Evolutionary conservation across 2,329 filamentous ascomycete genomes (phyloP), one percentile per base, ranked within the genome.

Genomic region (Zymoseptoria crescenta): DNA sequence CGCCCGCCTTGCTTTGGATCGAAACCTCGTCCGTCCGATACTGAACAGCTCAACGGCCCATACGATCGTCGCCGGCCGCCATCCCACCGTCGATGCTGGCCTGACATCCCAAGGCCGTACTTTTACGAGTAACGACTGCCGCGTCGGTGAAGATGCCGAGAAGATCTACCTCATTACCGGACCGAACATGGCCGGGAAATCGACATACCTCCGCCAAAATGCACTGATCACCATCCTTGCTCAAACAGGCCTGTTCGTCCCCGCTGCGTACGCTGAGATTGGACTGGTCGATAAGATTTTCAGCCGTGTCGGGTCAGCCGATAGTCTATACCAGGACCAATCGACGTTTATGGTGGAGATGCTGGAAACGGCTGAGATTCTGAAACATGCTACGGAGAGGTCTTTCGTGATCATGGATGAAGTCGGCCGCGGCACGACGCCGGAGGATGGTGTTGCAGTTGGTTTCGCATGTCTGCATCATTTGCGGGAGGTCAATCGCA

Each of bases 271-370:
- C 72, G 93, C 91, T 3, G 85, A 90, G 67, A 81, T 99, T 27
- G 92, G 93, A 1, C 80, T 99, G 50, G 91, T 96, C n/a, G 94
- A 99, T 75, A 91, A 93, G 68, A 87, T 99, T 56, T 97, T 96
- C 77, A 94, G 88, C 70, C 89, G 94, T 2, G 77, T 71, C 21
- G 94, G 94, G 1, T 95, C 91, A 0, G 94, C 93, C 1, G 95
- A 99, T 73, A 93, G 96, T 72, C 80, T 99, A n/a, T 96, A 89
- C 76, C 84, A 86, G 55, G 89, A 96, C 76, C 92, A 97, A 74
- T 96, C 91, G 56, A 99, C 95, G 0, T 99, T 99, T 75, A 97
- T 99, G 94, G 91, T 97, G 1, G 94, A 99, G 76, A 99, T 99
- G 94, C 82, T 96, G 1, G 94, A 99, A 75, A 96, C 94, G 20